Conservation (phyloP, 768 basidiomycete genomes). For the Leucosporidium yakuticum region DNA sequence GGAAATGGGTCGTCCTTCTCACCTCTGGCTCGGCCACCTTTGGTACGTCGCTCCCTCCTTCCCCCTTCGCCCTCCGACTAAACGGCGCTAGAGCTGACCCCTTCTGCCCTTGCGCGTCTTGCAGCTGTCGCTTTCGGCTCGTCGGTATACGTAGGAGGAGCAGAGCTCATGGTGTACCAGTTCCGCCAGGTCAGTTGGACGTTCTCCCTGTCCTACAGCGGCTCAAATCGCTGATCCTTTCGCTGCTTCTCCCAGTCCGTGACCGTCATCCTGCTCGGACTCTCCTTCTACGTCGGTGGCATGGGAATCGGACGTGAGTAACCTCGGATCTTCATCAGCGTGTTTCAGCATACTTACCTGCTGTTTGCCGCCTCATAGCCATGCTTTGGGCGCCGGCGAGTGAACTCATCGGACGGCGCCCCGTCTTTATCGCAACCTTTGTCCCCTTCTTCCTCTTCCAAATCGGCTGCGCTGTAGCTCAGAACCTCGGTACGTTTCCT, state of each 20-base stretch:
- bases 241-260: background rate
- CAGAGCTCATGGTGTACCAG: background rate
- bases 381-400: conserved; percentile 43
- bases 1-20: background rate
- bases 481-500: conserved; percentile 50
- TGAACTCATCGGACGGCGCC: conserved; percentile 44
- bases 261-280: background rate
- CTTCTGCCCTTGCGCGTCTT: background rate
- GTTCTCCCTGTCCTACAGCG: background rate
- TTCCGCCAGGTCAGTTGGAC: background rate
- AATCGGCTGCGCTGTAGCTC: conserved; percentile 57
- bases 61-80: background rate
- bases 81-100: too few relatives aligned
- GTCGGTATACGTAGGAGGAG: background rate
- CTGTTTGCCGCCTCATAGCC: background rate
- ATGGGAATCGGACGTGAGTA: background rate
- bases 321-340: background rate
- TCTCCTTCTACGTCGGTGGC: background rate
- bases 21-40: background rate
- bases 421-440: conserved; percentile 49
- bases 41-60: background rate
- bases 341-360: too few relatives aligned
- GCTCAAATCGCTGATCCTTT: background rate
- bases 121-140: background rate
- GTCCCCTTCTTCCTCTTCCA: conserved; percentile 48